These are phyloP conservation scores for Russula earlei DNA, from an alignment of 768 basidiomycete genomes.

Conservation along the genomic window DNA sequence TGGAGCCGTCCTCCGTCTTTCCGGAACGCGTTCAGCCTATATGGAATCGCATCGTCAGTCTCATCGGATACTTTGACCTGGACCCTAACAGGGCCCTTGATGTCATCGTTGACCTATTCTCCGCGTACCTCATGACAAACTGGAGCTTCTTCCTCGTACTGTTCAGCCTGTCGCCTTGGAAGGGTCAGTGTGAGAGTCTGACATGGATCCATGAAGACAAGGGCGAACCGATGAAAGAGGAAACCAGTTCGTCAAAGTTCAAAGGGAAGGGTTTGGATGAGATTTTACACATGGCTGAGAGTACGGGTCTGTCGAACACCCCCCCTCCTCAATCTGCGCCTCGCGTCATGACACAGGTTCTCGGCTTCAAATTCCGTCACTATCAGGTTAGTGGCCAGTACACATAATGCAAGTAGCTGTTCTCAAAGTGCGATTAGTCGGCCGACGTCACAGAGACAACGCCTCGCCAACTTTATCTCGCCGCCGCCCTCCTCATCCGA, in stretches of 20 bases:
- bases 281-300: slow-evolving; percentile 48
- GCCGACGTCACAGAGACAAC: slow-evolving; percentile 50
- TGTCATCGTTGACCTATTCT: slow-evolving; percentile 85
- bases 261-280: slow-evolving; percentile 59
- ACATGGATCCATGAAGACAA: slow-evolving; percentile 12
- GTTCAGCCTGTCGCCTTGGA: slow-evolving; percentile 82
- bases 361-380: slow-evolving; percentile 95
- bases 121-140: slow-evolving; percentile 70
- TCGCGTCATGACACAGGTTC: slow-evolving; percentile 74
- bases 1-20: slow-evolving; percentile 47
- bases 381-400: slow-evolving; percentile 56
- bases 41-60: slow-evolving; percentile 79
- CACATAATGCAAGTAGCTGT: slow-evolving; percentile 9
- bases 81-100: slow-evolving; percentile 93
- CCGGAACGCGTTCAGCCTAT: slow-evolving; percentile 56
- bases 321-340: slow-evolving; percentile 30
- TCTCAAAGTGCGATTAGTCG: slow-evolving; percentile 31
- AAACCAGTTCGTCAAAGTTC: slow-evolving; percentile 28
- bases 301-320: slow-evolving; percentile 2
- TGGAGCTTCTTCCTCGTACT: slow-evolving; percentile 84
- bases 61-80: slow-evolving; percentile 93
- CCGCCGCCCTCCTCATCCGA: slow-evolving; percentile 80
- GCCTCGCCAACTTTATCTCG: slow-evolving; percentile 67
- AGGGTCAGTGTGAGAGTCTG: slow-evolving; percentile 11
- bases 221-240: slow-evolving; percentile 2